Percentiles rank a stretch among this genome's conserved stretches.
These are phyloP conservation scores for Fistulinella prunicolor DNA, from an alignment of 768 basidiomycete genomes.

Conservation along the genomic window DNA sequence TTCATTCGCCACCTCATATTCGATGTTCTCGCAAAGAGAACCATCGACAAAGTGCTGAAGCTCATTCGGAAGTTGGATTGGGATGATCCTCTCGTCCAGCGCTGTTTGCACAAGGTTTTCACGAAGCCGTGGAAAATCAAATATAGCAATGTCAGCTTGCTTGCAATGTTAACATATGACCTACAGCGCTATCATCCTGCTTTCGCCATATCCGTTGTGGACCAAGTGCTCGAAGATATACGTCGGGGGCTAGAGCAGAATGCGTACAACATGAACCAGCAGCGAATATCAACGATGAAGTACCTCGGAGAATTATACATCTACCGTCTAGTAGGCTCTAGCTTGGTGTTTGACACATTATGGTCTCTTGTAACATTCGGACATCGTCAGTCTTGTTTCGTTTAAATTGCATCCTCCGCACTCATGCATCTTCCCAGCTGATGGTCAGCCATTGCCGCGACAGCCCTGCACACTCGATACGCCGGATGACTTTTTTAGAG, in stretches of 20 bases:
- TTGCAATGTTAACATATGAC: slow-evolving; percentile 95
- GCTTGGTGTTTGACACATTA: slow-evolving; percentile 87
- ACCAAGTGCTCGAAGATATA: slow-evolving; percentile 93
- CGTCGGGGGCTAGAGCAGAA: slow-evolving; percentile 91
- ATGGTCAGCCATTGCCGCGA: slow-evolving; percentile 82
- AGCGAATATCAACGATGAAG: slow-evolving; percentile 86
- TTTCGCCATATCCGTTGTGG: slow-evolving; percentile 84
- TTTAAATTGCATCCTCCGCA: background rate
- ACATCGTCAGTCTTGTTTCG: slow-evolving; percentile 64
- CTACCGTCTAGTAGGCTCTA: slow-evolving; percentile 85
- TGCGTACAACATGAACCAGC: slow-evolving; percentile 91
- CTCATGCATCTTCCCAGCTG: slow-evolving; percentile 50
- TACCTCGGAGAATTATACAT: slow-evolving; percentile 98
- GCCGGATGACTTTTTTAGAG: slow-evolving; percentile 94
- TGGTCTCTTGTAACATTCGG: slow-evolving; percentile 97
- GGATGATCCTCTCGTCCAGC: slow-evolving; percentile 68
- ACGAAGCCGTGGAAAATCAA: slow-evolving; percentile 99
- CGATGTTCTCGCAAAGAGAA: slow-evolving; percentile 88
- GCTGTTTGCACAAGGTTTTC: slow-evolving; percentile 81
- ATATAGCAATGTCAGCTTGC: slow-evolving; percentile 80
- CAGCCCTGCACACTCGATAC: slow-evolving; percentile 77
- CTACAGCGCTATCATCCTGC: slow-evolving; percentile 89
- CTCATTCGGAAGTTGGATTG: slow-evolving; percentile 92
- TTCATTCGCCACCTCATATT: slow-evolving; percentile 96
- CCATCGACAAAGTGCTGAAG: slow-evolving; percentile 94